Conservation (phyloP, 345 rosid genomes). For the Anastatica hierochuntica region DNA sequence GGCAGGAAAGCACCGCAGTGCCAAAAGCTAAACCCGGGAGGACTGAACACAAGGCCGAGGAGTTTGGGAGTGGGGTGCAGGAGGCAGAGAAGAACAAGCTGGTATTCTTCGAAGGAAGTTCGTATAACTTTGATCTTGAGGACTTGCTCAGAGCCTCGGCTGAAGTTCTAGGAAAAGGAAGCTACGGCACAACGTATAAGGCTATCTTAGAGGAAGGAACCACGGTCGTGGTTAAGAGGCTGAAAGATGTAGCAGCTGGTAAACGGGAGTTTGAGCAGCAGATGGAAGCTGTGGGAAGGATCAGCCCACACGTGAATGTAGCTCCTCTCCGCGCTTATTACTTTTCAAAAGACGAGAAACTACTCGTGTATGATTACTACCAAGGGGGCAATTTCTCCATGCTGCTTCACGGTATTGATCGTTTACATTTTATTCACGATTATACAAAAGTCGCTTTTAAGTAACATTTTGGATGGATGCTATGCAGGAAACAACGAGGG, state of each 20-base stretch:
- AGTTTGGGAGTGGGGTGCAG: constrained; percentile 89
- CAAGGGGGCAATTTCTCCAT: constrained; percentile 56
- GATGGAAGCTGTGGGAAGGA: constrained; percentile 70
- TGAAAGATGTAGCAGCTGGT: constrained; percentile 66
- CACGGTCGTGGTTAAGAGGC: constrained; percentile 76
- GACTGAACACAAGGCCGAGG: constrained; percentile 62
- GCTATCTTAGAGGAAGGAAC: constrained; percentile 88
- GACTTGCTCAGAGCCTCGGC: constrained; percentile 94
- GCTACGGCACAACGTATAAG: constrained; percentile 85
- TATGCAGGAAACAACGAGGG: constrained; percentile 42
- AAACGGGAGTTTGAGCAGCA: constrained; percentile 91
- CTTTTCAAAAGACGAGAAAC: constrained; percentile 89
- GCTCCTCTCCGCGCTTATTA: constrained; percentile 89
- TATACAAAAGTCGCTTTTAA: not conserved
- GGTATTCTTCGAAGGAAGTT: constrained; percentile 83
- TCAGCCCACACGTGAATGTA: constrained; percentile 61
- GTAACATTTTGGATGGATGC: not conserved
- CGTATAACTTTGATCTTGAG: constrained; percentile 73
- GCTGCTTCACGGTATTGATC: constrained; percentile 57
- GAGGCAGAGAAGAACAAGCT: constrained; percentile 94
- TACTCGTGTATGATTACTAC: constrained; percentile 68
- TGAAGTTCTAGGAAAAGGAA: constrained; percentile 93
- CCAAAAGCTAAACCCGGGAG: constrained; percentile 44
- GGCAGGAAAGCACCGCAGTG: constrained; percentile 22
- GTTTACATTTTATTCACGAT: constrained; percentile 2